Conservation (phyloP, 352 stramenopile species). For the Phytophthora nicotianae region DNA sequence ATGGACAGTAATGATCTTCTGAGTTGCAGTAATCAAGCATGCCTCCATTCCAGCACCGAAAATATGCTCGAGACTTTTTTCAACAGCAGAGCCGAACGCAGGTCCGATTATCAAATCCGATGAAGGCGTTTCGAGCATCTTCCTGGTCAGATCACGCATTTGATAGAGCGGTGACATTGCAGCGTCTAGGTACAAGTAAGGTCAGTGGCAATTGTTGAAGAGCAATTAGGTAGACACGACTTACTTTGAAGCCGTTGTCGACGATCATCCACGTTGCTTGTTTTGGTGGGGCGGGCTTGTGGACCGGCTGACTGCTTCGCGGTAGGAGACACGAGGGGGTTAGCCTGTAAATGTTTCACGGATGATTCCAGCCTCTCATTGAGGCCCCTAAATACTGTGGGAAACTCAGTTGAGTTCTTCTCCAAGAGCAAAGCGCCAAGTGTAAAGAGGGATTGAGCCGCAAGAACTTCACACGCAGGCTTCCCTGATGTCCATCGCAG, state of each 20-base stretch:
- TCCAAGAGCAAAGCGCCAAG: constrained; percentile 53
- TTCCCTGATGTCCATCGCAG: constrained; percentile 33
- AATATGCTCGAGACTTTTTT: constrained; percentile 45
- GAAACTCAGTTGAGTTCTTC: constrained; percentile 54
- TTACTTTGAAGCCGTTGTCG: constrained; percentile 42
- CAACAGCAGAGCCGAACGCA: constrained; percentile 36
- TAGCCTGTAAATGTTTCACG: constrained; percentile 20
- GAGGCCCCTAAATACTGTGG: constrained; percentile 52
- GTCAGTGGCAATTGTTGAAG: constrained; percentile 4
- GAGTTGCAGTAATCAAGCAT: constrained; percentile 49
- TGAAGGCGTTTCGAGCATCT: constrained; percentile 32
- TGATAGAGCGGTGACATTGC: constrained; percentile 46
- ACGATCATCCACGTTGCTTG: constrained; percentile 9
- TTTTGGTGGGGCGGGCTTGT: constrained; percentile 1
- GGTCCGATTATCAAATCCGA: constrained; percentile 8
- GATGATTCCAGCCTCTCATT: constrained; percentile 44
- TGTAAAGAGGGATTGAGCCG: constrained; percentile 51
- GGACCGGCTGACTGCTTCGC: constrained; percentile 8
- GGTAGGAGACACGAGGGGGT: neutral
- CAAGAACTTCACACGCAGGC: constrained; percentile 33
- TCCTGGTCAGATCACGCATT: constrained; percentile 50
- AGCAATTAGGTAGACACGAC: constrained; percentile 9
- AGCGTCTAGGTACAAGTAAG: constrained; percentile 29
- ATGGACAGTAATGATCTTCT: constrained; percentile 34
- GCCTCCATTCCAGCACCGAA: constrained; percentile 48